phyloP scores from a whole-genome alignment of 2,329 filamentous ascomycete genomes.

The Microsporum ferrugineum region DNA sequence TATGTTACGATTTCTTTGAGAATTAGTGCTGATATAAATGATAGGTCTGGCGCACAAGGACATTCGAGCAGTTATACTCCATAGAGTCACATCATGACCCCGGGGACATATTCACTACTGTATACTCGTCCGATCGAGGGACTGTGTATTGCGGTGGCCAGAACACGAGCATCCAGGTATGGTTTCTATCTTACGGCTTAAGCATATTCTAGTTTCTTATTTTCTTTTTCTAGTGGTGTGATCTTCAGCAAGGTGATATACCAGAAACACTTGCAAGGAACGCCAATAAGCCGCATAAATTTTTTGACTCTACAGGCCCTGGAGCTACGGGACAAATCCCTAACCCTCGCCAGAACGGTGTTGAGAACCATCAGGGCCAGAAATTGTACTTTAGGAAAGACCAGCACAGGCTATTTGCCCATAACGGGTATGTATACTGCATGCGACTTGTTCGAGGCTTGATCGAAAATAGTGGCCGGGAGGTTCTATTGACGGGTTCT shows the following conservation, averaged over 20 bases:
- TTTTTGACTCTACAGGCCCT: slow-evolving; percentile 84
- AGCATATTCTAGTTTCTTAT: not conserved
- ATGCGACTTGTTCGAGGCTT: slow-evolving; percentile 77
- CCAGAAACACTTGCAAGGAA: slow-evolving; percentile 58
- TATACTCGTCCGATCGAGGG: slow-evolving; percentile 66
- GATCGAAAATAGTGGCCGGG: slow-evolving; percentile 58
- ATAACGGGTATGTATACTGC: slow-evolving; percentile 91
- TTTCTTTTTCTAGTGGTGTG: slow-evolving; percentile 53
- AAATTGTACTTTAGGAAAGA: slow-evolving; percentile 70
- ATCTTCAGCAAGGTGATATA: slow-evolving; percentile 55
- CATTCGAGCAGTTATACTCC: slow-evolving; percentile 67
- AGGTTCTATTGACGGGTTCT: slow-evolving; percentile 79
- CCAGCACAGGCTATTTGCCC: slow-evolving; percentile 77
- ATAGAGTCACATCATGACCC: slow-evolving; percentile 91
- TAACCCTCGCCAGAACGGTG: slow-evolving; percentile 44
- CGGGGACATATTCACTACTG: slow-evolving; percentile 91
- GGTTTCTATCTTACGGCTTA: not conserved
- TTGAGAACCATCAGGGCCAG: slow-evolving; percentile 44
- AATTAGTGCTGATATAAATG: slow-evolving; percentile 10
- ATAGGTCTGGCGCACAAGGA: slow-evolving; percentile 67
- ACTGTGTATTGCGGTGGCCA: slow-evolving; percentile 87
- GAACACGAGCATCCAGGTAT: slow-evolving; percentile 75
- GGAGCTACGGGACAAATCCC: slow-evolving; percentile 67
- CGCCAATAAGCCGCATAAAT: slow-evolving; percentile 66
- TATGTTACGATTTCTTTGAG: not conserved